Conservation (phyloP, 306 rosid genomes). For the Lathyrus aphaca region DNA sequence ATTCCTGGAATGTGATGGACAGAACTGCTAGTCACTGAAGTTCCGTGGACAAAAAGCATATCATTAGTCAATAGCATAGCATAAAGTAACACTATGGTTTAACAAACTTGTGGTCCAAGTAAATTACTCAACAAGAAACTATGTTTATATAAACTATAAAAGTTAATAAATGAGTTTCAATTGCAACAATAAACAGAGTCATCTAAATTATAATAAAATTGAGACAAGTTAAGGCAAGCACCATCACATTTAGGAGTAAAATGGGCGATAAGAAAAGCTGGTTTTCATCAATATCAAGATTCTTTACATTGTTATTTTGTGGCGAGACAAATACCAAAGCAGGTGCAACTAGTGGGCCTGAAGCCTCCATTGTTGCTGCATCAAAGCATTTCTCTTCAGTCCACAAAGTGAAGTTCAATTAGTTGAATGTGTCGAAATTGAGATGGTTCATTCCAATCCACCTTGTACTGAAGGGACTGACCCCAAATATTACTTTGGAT, state of each 20-base stretch:
- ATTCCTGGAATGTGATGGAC: constrained; percentile 3
- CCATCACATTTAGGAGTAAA: background rate
- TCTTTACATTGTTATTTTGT: background rate
- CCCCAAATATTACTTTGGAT: too few relatives aligned
- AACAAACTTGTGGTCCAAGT: constrained; percentile 38
- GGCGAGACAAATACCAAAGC: constrained; percentile 6
- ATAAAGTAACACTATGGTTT: constrained; percentile 24
- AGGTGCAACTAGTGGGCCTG: constrained; percentile 12
- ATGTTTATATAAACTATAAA: background rate
- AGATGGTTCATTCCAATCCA: too few relatives aligned
- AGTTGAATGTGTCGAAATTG: background rate
- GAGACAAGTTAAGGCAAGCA: background rate
- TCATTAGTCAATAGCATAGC: background rate
- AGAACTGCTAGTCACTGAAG: background rate
- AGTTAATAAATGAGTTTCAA: constrained; percentile 8
- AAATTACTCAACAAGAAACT: constrained; percentile 17
- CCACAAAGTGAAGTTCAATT: constrained; percentile 34
- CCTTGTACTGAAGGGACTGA: too few relatives aligned
- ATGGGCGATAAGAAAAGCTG: constrained; percentile 26
- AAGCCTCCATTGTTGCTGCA: constrained; percentile 35
- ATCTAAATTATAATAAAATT: background rate
- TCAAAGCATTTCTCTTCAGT: constrained; percentile 39
- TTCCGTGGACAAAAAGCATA: background rate
- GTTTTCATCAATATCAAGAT: constrained; percentile 18
- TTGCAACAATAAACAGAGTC: constrained; percentile 9